Evolutionary conservation across 257 asterid genomes (phyloP).

Genomic region (Gynochthodes officinalis): DNA sequence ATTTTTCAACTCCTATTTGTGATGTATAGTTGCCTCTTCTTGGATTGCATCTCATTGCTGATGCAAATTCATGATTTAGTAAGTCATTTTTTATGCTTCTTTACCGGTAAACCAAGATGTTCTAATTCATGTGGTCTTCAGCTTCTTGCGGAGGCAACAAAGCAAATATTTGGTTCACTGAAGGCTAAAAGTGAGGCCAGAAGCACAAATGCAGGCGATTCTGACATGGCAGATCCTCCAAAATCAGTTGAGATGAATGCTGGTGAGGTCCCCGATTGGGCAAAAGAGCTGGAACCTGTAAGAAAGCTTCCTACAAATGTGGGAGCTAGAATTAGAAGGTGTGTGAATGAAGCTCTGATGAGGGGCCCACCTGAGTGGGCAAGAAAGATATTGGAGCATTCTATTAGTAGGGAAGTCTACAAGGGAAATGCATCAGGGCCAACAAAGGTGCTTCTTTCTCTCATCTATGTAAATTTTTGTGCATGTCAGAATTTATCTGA

Average conservation of each 20-base stretch:
- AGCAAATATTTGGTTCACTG: slow-evolving; percentile 66
- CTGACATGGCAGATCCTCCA: slow-evolving; percentile 43
- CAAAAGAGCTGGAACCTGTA: slow-evolving; percentile 85
- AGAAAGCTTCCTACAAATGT: slow-evolving; percentile 96
- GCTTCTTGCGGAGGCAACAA: slow-evolving; percentile 87
- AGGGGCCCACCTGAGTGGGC: slow-evolving; percentile 94
- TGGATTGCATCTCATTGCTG: neutral
- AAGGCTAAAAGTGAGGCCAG: slow-evolving; percentile 48
- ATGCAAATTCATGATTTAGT: neutral
- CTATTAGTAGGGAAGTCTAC: slow-evolving; percentile 92
- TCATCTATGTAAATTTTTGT: slow-evolving; percentile 12
- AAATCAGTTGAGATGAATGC: slow-evolving; percentile 40
- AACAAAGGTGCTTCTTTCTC: slow-evolving; percentile 65
- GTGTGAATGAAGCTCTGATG: slow-evolving; percentile 75
- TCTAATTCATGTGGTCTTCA: slow-evolving; percentile 41
- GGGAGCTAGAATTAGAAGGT: slow-evolving; percentile 83
- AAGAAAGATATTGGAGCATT: slow-evolving; percentile 63
- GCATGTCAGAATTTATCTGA: slow-evolving; percentile 1
- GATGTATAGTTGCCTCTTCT: neutral
- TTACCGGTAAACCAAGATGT: slow-evolving; percentile 6
- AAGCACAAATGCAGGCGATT: slow-evolving; percentile 41
- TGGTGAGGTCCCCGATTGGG: slow-evolving; percentile 80
- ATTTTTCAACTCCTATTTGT: neutral
- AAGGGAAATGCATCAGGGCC: slow-evolving; percentile 99
- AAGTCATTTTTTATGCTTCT: neutral